Conservation (phyloP, 768 basidiomycete genomes). For the Mycena haematopus region DNA sequence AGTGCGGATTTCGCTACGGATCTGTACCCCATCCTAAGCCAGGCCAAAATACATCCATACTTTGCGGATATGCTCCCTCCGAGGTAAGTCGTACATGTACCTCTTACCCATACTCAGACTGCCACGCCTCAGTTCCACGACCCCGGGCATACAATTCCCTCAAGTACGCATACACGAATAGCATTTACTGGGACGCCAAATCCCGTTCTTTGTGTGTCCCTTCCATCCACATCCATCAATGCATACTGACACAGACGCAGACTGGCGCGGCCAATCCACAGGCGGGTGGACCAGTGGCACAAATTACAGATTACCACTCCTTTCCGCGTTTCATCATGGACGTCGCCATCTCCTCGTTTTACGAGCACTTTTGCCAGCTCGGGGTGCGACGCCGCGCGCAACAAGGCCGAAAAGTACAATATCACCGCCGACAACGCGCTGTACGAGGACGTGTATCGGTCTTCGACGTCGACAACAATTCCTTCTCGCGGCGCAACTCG, state of each 20-base stretch:
- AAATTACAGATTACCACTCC: constrained; percentile 27
- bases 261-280: constrained; percentile 29
- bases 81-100: constrained; percentile 2
- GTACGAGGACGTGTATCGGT: constrained; percentile 24
- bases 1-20: constrained; percentile 31
- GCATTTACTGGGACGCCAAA: constrained; percentile 22
- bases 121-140: constrained; percentile 16
- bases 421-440: constrained; percentile 12
- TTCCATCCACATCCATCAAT: not conserved
- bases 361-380: constrained; percentile 22
- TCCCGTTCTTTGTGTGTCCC: constrained; percentile 16
- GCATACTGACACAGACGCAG: not conserved
- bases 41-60: constrained; percentile 28
- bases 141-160: constrained; percentile 8
- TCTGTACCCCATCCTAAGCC: constrained; percentile 27
- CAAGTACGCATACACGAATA: constrained; percentile 24
- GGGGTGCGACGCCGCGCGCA: constrained; percentile 25
- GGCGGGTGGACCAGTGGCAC: constrained; percentile 29
- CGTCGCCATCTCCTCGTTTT: constrained; percentile 21
- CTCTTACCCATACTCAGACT: not conserved
- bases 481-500: constrained; percentile 24
- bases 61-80: constrained; percentile 28
- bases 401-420: constrained; percentile 24
- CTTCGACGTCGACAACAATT: constrained; percentile 26
- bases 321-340: constrained; percentile 30